phyloP scores from a whole-genome alignment of 148 eudicot genomes.

The Cornus suecica region DNA sequence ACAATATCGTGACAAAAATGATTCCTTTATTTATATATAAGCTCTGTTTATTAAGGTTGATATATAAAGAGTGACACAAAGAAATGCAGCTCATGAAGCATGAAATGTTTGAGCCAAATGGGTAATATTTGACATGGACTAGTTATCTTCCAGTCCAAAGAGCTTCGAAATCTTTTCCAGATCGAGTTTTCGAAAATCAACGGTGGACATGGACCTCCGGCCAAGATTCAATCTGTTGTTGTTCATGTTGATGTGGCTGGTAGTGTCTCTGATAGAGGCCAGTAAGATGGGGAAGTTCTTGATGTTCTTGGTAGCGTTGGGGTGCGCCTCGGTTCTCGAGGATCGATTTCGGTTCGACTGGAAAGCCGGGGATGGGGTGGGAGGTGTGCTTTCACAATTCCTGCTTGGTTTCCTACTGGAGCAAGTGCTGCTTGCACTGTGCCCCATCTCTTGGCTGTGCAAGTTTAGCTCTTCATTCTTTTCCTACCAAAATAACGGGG shows the following conservation, averaged over 20 bases:
- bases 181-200: conserved; percentile 36
- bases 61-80: not conserved
- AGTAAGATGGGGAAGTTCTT: conserved; percentile 42
- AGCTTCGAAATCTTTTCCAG: conserved; percentile 35
- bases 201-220: conserved; percentile 30
- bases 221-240: conserved; percentile 24
- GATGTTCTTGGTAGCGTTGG: conserved; percentile 46
- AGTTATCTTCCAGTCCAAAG: conserved; percentile 34
- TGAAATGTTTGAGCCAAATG: not conserved
- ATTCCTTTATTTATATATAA: not conserved
- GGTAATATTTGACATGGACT: not conserved
- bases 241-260: conserved; percentile 19
- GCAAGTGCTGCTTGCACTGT: conserved; percentile 20
- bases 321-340: conserved; percentile 45
- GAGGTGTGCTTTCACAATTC: conserved; percentile 20
- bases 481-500: conserved; percentile 14
- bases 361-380: conserved; percentile 24
- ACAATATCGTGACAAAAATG: not conserved
- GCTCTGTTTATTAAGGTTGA: not conserved
- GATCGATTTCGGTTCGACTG: conserved; percentile 20
- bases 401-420: conserved; percentile 10
- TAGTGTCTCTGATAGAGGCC: conserved; percentile 33
- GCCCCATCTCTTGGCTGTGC: conserved; percentile 21
- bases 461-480: conserved; percentile 13
- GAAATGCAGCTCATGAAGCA: not conserved